These are phyloP conservation scores for Quercus parvula DNA, from an alignment of 306 rosid genomes.

Conservation along the genomic window DNA sequence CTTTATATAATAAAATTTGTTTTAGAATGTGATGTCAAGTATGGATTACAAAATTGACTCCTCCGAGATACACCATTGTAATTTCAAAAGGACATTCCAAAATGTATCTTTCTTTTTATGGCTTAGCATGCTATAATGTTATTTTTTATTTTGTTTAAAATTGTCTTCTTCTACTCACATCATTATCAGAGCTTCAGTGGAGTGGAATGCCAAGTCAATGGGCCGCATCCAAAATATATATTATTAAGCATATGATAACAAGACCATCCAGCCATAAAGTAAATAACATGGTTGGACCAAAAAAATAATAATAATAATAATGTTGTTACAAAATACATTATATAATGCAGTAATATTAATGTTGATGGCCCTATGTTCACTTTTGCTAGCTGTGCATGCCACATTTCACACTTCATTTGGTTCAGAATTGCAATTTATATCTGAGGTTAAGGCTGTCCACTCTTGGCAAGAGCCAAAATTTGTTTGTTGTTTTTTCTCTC, in stretches of 20 bases:
- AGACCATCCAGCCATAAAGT: slow-evolving; percentile 26
- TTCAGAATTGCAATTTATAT: slow-evolving; percentile 1
- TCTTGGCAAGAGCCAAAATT: too few species aligned
- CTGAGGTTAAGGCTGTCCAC: not conserved
- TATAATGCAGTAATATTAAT: slow-evolving; percentile 13
- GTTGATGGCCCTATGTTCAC: slow-evolving; percentile 9
- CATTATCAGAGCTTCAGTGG: slow-evolving; percentile 44
- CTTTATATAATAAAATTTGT: slow-evolving; percentile 28
- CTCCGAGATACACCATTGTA: slow-evolving; percentile 31
- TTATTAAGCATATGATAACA: slow-evolving; percentile 22
- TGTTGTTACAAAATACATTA: not conserved
- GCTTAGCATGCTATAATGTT: slow-evolving; percentile 11
- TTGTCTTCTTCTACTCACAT: slow-evolving; percentile 82
- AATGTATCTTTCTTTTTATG: slow-evolving; percentile 37
- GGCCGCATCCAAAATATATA: slow-evolving; percentile 33
- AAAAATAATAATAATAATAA: slow-evolving; percentile 5
- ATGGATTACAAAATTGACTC: slow-evolving; percentile 51
- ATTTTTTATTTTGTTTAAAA: slow-evolving; percentile 27
- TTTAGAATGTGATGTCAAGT: slow-evolving; percentile 65
- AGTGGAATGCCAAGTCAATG: slow-evolving; percentile 78
- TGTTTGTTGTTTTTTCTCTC: not conserved
- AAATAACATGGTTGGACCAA: slow-evolving; percentile 22
- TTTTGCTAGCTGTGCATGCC: not conserved
- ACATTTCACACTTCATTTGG: not conserved
- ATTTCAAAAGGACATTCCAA: slow-evolving; percentile 44